Percentiles rank a stretch among this genome's conserved stretches.
Evolutionary conservation across 139 green algal species (phyloP).

Genomic region (Coelastrella sp.): DNA sequence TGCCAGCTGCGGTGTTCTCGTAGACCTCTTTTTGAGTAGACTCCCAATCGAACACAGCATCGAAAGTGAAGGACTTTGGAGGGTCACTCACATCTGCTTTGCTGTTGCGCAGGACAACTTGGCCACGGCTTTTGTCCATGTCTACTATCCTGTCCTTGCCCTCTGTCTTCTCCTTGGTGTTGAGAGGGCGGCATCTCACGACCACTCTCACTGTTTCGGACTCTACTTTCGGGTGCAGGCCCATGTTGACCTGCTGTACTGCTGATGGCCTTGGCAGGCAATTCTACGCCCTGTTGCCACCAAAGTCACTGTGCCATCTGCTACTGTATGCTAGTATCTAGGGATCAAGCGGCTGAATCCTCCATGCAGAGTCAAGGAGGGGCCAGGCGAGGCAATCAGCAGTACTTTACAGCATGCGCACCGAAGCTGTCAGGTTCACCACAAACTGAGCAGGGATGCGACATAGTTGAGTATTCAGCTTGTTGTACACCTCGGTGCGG

Average conservation of each 20-base stretch:
- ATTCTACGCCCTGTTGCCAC: too few species aligned
- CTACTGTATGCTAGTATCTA: too few species aligned
- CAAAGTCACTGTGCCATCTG: too few species aligned
- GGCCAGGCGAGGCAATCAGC: too few species aligned
- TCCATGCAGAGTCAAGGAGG: too few species aligned
- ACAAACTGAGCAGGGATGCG: too few species aligned
- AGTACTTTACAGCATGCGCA: too few species aligned
- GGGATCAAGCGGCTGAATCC: too few species aligned
- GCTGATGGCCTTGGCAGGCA: background rate
- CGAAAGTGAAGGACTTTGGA: slow-evolving; percentile 84
- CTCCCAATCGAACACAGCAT: slow-evolving; percentile 81
- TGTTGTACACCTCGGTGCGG: too few species aligned
- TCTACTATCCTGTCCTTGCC: slow-evolving; percentile 75
- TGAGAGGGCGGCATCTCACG: slow-evolving; percentile 86
- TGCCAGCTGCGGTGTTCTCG: slow-evolving; percentile 69
- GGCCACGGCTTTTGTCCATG: slow-evolving; percentile 67
- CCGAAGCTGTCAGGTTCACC: too few species aligned
- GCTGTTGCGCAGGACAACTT: slow-evolving; percentile 73
- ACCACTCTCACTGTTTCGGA: slow-evolving; percentile 82
- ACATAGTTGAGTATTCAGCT: too few species aligned
- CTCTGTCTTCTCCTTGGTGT: slow-evolving; percentile 78
- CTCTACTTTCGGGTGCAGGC: slow-evolving; percentile 4
- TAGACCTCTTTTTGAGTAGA: slow-evolving; percentile 82
- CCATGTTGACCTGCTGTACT: slow-evolving; percentile 24
- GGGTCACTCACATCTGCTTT: slow-evolving; percentile 52